Base-by-base conservation (phyloP, 202 grass and related monocot genomes). In the Dendrocalamus latiflorus region DNA sequence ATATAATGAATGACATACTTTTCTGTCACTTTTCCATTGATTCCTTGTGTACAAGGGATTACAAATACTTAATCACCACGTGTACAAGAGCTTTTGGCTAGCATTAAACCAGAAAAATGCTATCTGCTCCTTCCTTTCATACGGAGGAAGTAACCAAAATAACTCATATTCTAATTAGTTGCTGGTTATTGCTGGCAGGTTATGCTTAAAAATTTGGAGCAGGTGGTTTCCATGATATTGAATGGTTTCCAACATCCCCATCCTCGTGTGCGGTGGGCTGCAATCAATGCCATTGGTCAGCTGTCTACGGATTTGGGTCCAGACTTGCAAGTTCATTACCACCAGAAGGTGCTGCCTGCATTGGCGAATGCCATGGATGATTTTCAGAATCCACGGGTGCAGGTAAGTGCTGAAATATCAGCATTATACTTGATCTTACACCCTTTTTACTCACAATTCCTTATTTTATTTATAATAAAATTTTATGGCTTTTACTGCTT, bases 201-300 rank as follows among this genome's bases (percentile, higher is more conserved):
- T 71, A 99, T 99, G 97, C 69, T 92, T 84, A 99, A 94, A 85
- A 99, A 89, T 80, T 72, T 99, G 78, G 97, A 96, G 69, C 97
- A 99, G 60, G 97, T 96, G 15, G 91, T 99, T 43, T 96, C 82
- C 0, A 99, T 99, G 97, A 90, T 96, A 74, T 75, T 99, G 48
- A 96, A 76, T 72, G 91, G 89, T 30, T 99, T 99, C 76, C 93
- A 92, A 78, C 83, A 97, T 68, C 89, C 86, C 2, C 97, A 99
- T 84, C 75, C 97, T 4, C 91, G 91, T 67, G 97, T 99, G 11
- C 89, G 97, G 22, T 99, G 97, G 97, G 97, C 97, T 11, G 97
- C 97, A 37, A 96, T 96, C 56, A 99, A 99, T 77, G 86, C 97
- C 25, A 96, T 99, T 7, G 97, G 97, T 45, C 97, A 99, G 86